A percentile compares a stretch with the other conserved stretches of the same genome.
phyloP scores from a whole-genome alignment of 352 stramenopile species.

The Globisporangium heterothallicum region DNA sequence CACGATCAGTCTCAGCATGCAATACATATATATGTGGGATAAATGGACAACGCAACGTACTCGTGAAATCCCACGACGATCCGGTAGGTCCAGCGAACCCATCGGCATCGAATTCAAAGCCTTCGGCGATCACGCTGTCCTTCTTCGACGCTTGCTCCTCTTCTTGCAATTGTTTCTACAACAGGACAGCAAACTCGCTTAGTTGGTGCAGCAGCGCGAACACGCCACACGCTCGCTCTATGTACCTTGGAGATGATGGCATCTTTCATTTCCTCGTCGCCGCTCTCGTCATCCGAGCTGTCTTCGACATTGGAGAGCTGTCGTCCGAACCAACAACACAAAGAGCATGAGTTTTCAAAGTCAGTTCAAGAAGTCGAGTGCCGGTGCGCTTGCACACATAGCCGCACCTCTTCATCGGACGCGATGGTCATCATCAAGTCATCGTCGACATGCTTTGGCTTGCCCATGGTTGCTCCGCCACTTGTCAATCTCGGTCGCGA shows the following conservation, averaged over 20 bases:
- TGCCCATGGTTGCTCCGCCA: slow-evolving; percentile 20
- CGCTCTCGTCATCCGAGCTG: slow-evolving; percentile 62
- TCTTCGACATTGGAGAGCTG: slow-evolving; percentile 62
- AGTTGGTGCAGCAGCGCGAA: neutral
- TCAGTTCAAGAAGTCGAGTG: neutral
- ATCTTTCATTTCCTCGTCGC: slow-evolving; percentile 39
- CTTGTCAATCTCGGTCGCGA: neutral
- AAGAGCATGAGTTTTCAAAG: too few species aligned
- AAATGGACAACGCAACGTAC: slow-evolving; percentile 18
- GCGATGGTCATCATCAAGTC: slow-evolving; percentile 88
- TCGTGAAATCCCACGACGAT: slow-evolving; percentile 85
- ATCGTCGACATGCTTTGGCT: slow-evolving; percentile 33
- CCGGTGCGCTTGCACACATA: neutral
- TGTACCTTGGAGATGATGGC: slow-evolving; percentile 65
- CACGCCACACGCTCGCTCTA: neutral
- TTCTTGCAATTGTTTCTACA: slow-evolving; percentile 37
- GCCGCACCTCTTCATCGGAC: slow-evolving; percentile 70
- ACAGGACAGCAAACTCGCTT: neutral
- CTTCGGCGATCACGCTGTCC: slow-evolving; percentile 60
- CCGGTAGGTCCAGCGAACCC: slow-evolving; percentile 44
- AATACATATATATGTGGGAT: neutral
- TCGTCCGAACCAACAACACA: too few species aligned
- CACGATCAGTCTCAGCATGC: neutral
- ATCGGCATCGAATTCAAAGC: slow-evolving; percentile 83
- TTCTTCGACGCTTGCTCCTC: slow-evolving; percentile 38